Evolutionary conservation across 208 protist species (phyloP), one percentile per base, ranked within the genome.

Genomic region (Leishmania mexicana): DNA sequence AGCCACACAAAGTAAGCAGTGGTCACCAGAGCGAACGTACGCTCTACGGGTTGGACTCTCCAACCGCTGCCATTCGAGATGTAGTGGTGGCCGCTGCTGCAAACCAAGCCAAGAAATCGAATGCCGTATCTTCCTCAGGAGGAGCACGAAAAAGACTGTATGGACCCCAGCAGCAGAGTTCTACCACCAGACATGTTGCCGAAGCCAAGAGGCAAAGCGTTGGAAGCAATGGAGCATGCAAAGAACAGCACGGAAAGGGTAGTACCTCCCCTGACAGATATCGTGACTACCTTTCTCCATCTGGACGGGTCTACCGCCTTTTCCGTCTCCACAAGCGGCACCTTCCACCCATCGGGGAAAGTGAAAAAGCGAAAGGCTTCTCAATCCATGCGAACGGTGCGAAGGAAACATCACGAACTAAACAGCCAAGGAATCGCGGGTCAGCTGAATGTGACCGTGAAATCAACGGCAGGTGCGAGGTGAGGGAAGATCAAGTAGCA

Each of bases 31-130:
- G 38, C 24, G 49, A 81, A 7, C 81, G 72, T 31, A 40, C 45
- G 0, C 24, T 85, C 10, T 85, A 81, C 42, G 81, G 71, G 0
- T 35, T 81, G 13, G 76, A 79, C 38, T 81, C 81, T 53, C 58
- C 67, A 13, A 67, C 53, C 5, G 73, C 77, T 28, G 54, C 76
- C 24, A 57, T 81, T 31, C 81, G 49, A 62, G 62, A 72, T 64
- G 81, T 72, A 15, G 68, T 75, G 24, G 17, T 42, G 1, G 53
- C 40, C 49, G 45, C 49, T 67, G 47, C 11, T 74, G n/a, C 57
- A 31, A 13, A 38, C 35, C 54, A 11, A 31, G 35, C 42, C 21
- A 57, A 35, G 1, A 78, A 47, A 65, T 49, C 35, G 24, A 78
- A 78, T 45, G 38, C 31, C 13, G 49, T 10, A 49, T 47, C 15